These are phyloP conservation scores for Xylaria palmicola DNA, from an alignment of 495 filamentous ascomycete genomes.

Conservation along the genomic window DNA sequence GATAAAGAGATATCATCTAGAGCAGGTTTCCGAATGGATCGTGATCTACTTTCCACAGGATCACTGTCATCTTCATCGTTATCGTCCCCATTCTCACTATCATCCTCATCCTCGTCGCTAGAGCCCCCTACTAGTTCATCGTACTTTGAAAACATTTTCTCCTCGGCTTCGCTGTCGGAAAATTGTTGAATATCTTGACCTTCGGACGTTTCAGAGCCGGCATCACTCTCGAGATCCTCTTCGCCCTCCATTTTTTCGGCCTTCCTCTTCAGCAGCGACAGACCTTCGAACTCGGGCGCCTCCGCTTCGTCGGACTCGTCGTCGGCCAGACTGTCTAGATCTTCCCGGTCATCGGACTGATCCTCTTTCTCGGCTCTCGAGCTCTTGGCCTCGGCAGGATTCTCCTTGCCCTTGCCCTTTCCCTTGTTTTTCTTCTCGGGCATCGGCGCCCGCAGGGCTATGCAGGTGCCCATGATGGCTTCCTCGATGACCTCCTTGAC, in stretches of 20 bases:
- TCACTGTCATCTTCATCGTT: constrained; percentile 12
- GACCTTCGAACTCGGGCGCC: constrained; percentile 14
- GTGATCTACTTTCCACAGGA: constrained; percentile 20
- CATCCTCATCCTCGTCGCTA: constrained; percentile 34
- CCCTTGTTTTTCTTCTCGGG: constrained; percentile 33
- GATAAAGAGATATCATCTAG: constrained; percentile 29
- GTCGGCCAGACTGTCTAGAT: constrained; percentile 17
- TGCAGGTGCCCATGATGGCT: constrained; percentile 61
- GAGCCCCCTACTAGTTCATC: constrained; percentile 41
- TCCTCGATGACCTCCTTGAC: constrained; percentile 67
- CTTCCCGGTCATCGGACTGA: constrained; percentile 24
- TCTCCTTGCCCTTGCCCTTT: constrained; percentile 34
- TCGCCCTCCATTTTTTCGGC: constrained; percentile 38
- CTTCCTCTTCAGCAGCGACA: constrained; percentile 7
- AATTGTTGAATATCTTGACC: constrained; percentile 49
- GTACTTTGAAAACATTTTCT: constrained; percentile 43
- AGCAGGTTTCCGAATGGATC: constrained; percentile 17
- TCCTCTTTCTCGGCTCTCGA: constrained; percentile 18
- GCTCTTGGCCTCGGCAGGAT: background rate
- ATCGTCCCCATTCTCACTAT: constrained; percentile 29
- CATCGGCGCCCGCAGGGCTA: constrained; percentile 58
- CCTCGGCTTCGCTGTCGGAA: constrained; percentile 52
- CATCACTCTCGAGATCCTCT: constrained; percentile 25
- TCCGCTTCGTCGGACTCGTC: constrained; percentile 25
- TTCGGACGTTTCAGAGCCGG: constrained; percentile 27